phyloP scores from a whole-genome alignment of 495 filamentous ascomycete species.

The Peziza echinospora region DNA sequence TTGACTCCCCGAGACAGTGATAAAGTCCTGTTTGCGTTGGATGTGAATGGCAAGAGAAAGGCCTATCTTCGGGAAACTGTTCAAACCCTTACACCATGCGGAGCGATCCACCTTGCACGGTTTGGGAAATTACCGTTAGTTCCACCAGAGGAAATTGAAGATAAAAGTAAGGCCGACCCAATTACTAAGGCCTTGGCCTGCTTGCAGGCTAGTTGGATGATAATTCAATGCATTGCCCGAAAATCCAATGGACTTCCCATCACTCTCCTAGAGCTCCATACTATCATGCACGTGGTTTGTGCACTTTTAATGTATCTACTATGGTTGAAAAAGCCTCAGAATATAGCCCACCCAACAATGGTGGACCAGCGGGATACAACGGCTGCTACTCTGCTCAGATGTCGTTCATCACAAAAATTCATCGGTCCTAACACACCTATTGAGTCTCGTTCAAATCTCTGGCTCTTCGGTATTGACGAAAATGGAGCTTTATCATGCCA shows the following conservation, averaged over 20 bases:
- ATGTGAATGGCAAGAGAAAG: too few relatives aligned
- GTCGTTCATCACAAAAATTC: too few relatives aligned
- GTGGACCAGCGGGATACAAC: background rate
- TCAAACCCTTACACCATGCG: background rate
- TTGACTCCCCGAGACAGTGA: too few relatives aligned
- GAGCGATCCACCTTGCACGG: background rate
- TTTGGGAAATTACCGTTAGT: background rate
- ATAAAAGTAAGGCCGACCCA: conserved; percentile 4
- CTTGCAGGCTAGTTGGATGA: background rate
- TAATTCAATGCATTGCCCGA: conserved; percentile 3
- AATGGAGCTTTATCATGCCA: too few relatives aligned
- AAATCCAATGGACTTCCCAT: conserved; percentile 4
- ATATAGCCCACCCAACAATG: background rate
- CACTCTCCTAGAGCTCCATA: conserved; percentile 10
- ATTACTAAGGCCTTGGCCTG: background rate
- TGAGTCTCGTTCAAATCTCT: too few relatives aligned
- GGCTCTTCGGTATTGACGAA: too few relatives aligned
- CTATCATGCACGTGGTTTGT: conserved; percentile 10
- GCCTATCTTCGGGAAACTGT: too few relatives aligned
- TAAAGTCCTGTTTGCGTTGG: too few relatives aligned
- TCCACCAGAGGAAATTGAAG: background rate
- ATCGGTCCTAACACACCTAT: too few relatives aligned
- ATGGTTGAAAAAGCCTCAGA: conserved; percentile 9
- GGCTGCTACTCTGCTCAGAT: background rate
- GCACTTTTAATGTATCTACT: conserved; percentile 6